phyloP scores from a whole-genome alignment of 2,329 filamentous ascomycete species.

The Xylariaceae sp. region DNA sequence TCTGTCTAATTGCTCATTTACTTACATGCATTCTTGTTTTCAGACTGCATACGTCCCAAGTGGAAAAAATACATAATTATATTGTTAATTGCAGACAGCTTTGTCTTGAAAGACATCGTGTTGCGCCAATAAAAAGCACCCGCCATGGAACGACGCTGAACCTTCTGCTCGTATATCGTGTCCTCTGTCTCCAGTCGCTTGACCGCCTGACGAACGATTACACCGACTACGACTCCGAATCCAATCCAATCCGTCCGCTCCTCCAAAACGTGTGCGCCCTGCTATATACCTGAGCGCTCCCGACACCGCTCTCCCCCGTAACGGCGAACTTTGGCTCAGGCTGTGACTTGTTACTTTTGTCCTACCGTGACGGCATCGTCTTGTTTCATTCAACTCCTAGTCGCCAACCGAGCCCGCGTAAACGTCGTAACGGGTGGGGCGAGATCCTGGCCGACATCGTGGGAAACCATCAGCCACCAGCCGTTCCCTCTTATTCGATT shows the following conservation, averaged over 20 bases:
- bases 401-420: conserved; percentile 3
- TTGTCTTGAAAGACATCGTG: conserved; percentile 4
- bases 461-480: conserved; percentile 10
- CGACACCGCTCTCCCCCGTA: too few relatives aligned
- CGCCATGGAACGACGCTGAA: conserved; percentile 16
- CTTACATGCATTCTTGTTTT: background rate
- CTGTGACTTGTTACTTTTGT: conserved; percentile 7
- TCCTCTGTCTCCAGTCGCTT: background rate
- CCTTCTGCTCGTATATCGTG: background rate
- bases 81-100: conserved; percentile 16
- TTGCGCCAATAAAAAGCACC: conserved; percentile 7
- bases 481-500: background rate
- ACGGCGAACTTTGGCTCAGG: conserved; percentile 4
- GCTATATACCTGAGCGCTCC: too few relatives aligned
- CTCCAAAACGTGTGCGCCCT: background rate
- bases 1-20: background rate
- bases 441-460: conserved; percentile 2
- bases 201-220: conserved; percentile 1
- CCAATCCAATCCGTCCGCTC: too few relatives aligned
- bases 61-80: conserved; percentile 14
- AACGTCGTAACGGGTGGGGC: conserved; percentile 2
- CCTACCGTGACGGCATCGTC: conserved; percentile 13
- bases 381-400: conserved; percentile 3
- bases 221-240: background rate
- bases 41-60: conserved; percentile 5